Percentiles rank a stretch among this genome's conserved stretches.
phyloP scores from a whole-genome alignment of 2,329 filamentous ascomycete species.

The Parasarocladium wereldwijsianum region DNA sequence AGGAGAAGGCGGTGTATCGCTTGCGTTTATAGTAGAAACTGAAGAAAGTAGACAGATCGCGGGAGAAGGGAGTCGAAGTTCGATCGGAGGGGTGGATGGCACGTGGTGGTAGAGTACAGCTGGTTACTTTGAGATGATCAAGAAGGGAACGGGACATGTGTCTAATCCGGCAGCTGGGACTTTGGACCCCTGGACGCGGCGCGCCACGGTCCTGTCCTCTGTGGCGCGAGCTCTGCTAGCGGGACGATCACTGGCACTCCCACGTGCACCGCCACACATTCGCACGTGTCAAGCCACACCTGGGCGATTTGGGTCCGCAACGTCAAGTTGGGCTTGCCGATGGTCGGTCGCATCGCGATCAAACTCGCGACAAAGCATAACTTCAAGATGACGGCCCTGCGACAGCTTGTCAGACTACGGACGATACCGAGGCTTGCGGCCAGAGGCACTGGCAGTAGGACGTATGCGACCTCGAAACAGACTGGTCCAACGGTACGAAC shows the following conservation, averaged over 20 bases:
- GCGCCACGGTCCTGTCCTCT: too few relatives aligned
- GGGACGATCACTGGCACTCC: background rate
- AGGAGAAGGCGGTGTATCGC: too few relatives aligned
- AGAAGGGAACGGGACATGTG: too few relatives aligned
- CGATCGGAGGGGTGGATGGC: too few relatives aligned
- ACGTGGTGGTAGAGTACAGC: too few relatives aligned
- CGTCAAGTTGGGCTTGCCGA: background rate
- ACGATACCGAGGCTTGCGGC: background rate
- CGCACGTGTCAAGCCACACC: background rate
- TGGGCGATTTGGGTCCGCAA: background rate
- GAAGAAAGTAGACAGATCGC: too few relatives aligned
- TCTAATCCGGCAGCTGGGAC: too few relatives aligned
- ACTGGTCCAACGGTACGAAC: slow-evolving; percentile 5
- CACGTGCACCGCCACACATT: slow-evolving; percentile 3
- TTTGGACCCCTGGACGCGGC: too few relatives aligned
- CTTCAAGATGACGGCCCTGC: background rate
- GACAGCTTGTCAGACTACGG: slow-evolving; percentile 1
- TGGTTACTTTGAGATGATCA: too few relatives aligned
- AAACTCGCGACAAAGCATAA: background rate
- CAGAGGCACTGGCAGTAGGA: slow-evolving; percentile 1
- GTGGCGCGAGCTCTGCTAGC: slow-evolving; percentile 3
- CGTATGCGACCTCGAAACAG: slow-evolving; percentile 3
- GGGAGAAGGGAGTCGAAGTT: too few relatives aligned
- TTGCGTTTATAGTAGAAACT: too few relatives aligned
- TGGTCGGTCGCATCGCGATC: background rate